Base-by-base conservation (phyloP, 1,284 basidiomycete genomes). In the Limonomyces culmigenus region DNA sequence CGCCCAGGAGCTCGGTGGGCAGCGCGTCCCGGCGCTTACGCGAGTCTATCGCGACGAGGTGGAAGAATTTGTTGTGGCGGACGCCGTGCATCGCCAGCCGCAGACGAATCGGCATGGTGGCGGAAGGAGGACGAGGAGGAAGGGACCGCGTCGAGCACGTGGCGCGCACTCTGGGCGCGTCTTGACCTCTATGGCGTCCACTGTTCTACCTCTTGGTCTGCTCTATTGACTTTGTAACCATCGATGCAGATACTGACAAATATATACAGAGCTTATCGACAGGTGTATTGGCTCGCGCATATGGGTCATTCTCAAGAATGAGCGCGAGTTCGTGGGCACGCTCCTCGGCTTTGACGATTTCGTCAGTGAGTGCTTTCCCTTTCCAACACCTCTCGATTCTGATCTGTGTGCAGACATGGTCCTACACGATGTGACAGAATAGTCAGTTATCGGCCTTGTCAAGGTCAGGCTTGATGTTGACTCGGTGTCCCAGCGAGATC, bases 331-430 rank as follows among this genome's bases (percentile, higher is more conserved):
- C 59, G 86, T 83, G 13, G 93, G 93, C n/a, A 97, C 78, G 3
- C 63, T 98, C 34, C 70, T 93, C 31, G 93, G 95, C 2, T 98
- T 98, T 50, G 95, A 98, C 55, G 93, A 98, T 60, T 98, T 93
- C 55, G 93, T 98, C 56, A 98, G 93, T 97, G 57, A 74, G 93
- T 96, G 34, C 18, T 13, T 25, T 23, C 19, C 14, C 16, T 29
- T 19, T 4, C 38, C 19, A 16, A 16, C 21, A 19, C 8, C 10
- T 32, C 15, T 6, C 10, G 18, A 21, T 30, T 20, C 16, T 20
- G 33, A 40, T 35, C 32, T 2, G 15, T 4, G 33, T 18, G 17
- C 34, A 97, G 93, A 98, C 57, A 96, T 98, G 88, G 93, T 98
- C 2, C 59, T 98, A 33, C 88, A 97, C 51, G 88, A 98, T 47